phyloP scores from a whole-genome alignment of 2,329 filamentous ascomycete genomes.

The Didymella keratinophila region DNA sequence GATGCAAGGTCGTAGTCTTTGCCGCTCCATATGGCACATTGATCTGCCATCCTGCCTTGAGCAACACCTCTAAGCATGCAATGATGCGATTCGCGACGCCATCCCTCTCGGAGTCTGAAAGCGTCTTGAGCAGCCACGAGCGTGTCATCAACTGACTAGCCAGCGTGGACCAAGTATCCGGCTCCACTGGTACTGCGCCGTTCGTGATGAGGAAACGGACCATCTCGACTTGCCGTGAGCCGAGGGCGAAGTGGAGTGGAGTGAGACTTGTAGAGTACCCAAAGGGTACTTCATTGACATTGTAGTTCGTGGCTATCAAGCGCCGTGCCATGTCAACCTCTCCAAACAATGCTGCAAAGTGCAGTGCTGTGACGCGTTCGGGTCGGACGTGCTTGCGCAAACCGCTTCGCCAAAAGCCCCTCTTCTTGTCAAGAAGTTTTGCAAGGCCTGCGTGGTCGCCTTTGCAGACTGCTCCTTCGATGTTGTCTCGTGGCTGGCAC shows the following conservation, averaged over 20 bases:
- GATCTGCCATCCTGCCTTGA: neutral
- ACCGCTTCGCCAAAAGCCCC: neutral
- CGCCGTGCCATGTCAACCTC: neutral
- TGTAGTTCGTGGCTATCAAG: neutral
- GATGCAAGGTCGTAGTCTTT: neutral
- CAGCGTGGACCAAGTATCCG: neutral
- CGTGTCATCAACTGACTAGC: conserved; percentile 1
- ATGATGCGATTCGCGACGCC: neutral
- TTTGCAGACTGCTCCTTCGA: neutral
- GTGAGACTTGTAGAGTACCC: neutral
- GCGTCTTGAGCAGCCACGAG: neutral
- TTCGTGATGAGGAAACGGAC: neutral
- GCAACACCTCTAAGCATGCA: neutral
- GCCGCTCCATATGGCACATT: neutral
- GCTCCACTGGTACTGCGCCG: neutral
- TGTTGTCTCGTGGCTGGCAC: neutral
- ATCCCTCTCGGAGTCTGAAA: neutral
- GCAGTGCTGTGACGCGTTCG: neutral
- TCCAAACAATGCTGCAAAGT: neutral
- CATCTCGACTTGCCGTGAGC: neutral
- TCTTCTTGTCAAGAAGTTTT: conserved; percentile 1
- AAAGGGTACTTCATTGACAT: neutral
- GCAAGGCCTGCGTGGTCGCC: neutral
- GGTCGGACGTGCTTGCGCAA: neutral
- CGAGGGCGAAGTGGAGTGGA: neutral